A percentile compares a stretch with the other conserved stretches of the same genome.
phyloP scores from a whole-genome alignment of 108 stramenopile species.

The Cyclotella sp. region DNA sequence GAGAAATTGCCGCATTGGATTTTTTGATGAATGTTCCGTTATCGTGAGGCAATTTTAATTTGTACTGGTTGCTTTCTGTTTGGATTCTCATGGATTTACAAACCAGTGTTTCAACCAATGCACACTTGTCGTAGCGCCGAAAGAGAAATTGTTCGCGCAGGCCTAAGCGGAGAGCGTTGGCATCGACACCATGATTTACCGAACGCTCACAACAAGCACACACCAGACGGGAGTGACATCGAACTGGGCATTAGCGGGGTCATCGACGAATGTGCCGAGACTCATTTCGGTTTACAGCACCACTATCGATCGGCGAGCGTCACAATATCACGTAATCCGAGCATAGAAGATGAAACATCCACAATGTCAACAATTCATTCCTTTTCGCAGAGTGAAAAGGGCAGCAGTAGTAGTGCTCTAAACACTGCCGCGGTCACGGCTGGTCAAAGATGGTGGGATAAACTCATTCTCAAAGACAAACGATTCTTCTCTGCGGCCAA shows the following conservation, averaged over 20 bases:
- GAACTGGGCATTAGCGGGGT: slow-evolving; percentile 3
- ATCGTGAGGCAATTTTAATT: not conserved
- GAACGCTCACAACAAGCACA: slow-evolving; percentile 9
- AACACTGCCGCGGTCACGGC: slow-evolving; percentile 9
- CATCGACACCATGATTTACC: slow-evolving; percentile 20
- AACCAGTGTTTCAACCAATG: not conserved
- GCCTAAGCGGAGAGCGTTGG: slow-evolving; percentile 46
- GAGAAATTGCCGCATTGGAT: slow-evolving; percentile 91
- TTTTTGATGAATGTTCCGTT: slow-evolving; percentile 82
- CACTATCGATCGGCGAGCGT: slow-evolving; percentile 5
- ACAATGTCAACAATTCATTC: slow-evolving; percentile 17
- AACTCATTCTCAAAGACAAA: slow-evolving; percentile 55
- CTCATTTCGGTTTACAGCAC: slow-evolving; percentile 14
- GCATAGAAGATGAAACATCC: slow-evolving; percentile 15
- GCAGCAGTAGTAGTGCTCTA: slow-evolving; percentile 14
- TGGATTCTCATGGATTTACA: not conserved
- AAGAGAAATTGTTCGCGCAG: slow-evolving; percentile 66
- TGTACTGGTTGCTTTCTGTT: not conserved
- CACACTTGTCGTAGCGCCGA: slow-evolving; percentile 42
- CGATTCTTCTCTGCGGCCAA: slow-evolving; percentile 49
- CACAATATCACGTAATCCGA: slow-evolving; percentile 17
- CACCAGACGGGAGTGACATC: not conserved
- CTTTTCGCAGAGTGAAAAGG: slow-evolving; percentile 8
- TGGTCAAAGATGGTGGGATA: slow-evolving; percentile 83
- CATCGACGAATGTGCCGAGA: not conserved